Conservation (phyloP, 345 rosid species). For the Dipteronia dyeriana region DNA sequence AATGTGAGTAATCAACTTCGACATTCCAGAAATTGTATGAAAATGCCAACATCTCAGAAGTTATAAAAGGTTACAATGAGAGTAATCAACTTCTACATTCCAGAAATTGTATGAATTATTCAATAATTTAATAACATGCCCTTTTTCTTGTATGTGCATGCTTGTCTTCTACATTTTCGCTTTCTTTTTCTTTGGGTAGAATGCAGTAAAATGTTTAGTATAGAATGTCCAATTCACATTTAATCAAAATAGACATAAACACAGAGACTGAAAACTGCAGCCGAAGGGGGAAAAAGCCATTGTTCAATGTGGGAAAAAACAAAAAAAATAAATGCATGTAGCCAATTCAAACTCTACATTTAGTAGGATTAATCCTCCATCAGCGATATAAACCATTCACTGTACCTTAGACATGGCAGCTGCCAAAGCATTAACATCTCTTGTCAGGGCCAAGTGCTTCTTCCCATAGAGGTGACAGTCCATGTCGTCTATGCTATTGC, state of each 20-base stretch:
- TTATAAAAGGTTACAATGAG: conserved; percentile 19
- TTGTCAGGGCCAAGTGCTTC: not conserved
- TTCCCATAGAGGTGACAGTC: not conserved
- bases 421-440: not conserved
- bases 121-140: conserved; percentile 5
- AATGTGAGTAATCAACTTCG: not conserved
- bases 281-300: not conserved
- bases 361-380: not conserved
- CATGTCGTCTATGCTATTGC: not conserved
- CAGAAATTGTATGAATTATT: conserved; percentile 1
- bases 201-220: not conserved
- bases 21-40: too few species aligned
- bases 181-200: not conserved
- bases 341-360: not conserved
- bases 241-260: too few species aligned
- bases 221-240: too few species aligned
- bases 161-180: not conserved
- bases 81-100: not conserved
- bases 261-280: not conserved
- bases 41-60: conserved; percentile 95
- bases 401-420: not conserved
- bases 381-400: not conserved
- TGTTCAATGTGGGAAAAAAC: not conserved
- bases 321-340: not conserved
- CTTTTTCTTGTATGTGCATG: not conserved